Evolutionary conservation across 2,329 filamentous ascomycete species (phyloP).

Genomic region (Cladosporium sp.): DNA sequence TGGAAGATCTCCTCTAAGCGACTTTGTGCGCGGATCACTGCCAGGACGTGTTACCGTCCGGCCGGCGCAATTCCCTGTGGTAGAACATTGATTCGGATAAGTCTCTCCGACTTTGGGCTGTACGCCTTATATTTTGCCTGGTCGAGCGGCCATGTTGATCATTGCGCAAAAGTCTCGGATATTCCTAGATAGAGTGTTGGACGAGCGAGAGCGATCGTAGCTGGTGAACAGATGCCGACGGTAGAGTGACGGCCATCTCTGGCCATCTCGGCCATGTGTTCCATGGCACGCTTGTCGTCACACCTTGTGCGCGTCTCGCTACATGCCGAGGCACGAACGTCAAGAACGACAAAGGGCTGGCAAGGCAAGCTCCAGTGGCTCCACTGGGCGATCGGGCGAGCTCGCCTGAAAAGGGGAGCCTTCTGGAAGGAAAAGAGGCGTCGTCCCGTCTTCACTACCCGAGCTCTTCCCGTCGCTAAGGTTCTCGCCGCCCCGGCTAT

Average conservation of each 20-base stretch:
- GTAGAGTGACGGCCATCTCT: no score
- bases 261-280: no score
- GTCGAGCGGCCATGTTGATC: no score
- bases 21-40: conserved; percentile 9
- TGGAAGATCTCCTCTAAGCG: conserved; percentile 3
- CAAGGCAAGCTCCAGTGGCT: not conserved
- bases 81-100: conserved; percentile 9
- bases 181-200: no score
- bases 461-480: conserved; percentile 6
- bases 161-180: no score
- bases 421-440: conserved; percentile 6
- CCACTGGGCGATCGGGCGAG: not conserved
- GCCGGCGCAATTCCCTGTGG: conserved; percentile 7
- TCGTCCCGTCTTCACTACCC: conserved; percentile 9
- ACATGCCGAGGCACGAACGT: not conserved
- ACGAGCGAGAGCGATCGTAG: no score
- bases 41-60: conserved; percentile 6
- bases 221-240: no score
- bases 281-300: no score
- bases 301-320: not conserved
- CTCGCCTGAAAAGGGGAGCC: conserved; percentile 2
- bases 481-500: conserved; percentile 11
- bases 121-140: not conserved
- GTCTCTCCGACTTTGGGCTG: not conserved
- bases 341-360: no score